phyloP scores from a whole-genome alignment of 164 flowering plant genomes.

The Pachysandra terminalis region DNA sequence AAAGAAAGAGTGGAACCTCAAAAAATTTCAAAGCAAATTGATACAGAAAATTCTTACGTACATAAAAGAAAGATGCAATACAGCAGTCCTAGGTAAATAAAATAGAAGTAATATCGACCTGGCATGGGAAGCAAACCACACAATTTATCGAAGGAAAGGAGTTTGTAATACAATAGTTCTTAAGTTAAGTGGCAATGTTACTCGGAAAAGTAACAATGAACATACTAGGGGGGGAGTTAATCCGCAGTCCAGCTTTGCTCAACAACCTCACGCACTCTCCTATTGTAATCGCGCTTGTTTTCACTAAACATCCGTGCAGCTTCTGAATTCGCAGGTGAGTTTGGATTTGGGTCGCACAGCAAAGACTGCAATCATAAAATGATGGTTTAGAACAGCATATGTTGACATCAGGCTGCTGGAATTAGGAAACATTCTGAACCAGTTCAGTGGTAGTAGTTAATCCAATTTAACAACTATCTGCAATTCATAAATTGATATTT shows the following conservation, averaged over 20 bases:
- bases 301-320: conserved; percentile 85
- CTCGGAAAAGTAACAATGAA: conserved; percentile 8
- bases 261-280: too few relatives aligned
- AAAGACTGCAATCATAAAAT: conserved; percentile 49
- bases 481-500: too few relatives aligned
- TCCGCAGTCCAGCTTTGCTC: conserved; percentile 97
- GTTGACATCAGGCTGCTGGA: too few relatives aligned
- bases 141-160: background rate
- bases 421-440: too few relatives aligned
- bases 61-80: background rate
- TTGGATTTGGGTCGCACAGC: conserved; percentile 88
- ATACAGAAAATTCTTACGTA: background rate
- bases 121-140: conserved; percentile 17
- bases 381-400: background rate
- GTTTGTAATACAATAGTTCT: conserved; percentile 17
- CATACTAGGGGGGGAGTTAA: conserved; percentile 20
- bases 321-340: conserved; percentile 92
- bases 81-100: background rate
- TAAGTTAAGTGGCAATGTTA: conserved; percentile 11
- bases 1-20: background rate
- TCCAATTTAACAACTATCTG: too few relatives aligned
- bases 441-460: too few relatives aligned
- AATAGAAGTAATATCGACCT: conserved; percentile 3
- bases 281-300: too few relatives aligned
- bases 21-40: background rate